Conservation (phyloP, 2,329 filamentous ascomycete species). For the Phyllosticta paracitricarpa region DNA sequence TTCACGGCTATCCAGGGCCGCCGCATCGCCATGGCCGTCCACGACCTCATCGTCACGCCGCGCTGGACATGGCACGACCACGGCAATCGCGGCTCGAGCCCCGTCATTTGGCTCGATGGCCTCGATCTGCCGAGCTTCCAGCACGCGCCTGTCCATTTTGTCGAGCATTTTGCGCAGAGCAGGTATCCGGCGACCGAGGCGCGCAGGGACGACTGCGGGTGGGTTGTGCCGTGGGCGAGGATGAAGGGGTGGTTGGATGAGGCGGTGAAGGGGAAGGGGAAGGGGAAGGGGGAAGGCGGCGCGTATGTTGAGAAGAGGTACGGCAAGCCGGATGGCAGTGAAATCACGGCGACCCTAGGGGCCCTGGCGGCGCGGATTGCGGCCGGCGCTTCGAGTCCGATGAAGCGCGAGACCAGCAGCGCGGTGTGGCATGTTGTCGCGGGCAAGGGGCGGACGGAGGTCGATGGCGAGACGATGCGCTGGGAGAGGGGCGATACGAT, state of each 20-base stretch:
- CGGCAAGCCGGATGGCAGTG: constrained; percentile 24
- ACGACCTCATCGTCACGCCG: constrained; percentile 49
- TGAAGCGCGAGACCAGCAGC: constrained; percentile 40
- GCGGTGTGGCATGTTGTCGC: constrained; percentile 45
- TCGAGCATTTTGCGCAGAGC: constrained; percentile 38
- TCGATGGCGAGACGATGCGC: constrained; percentile 27
- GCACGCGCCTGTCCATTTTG: constrained; percentile 45
- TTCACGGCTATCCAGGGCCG: constrained; percentile 49
- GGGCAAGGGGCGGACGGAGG: constrained; percentile 33
- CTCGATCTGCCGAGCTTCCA: constrained; percentile 45
- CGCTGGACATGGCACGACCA: constrained; percentile 53
- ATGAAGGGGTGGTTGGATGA: constrained; percentile 37
- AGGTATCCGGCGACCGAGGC: constrained; percentile 42
- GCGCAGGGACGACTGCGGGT: constrained; percentile 30
- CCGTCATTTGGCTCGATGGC: constrained; percentile 50
- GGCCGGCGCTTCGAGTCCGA: constrained; percentile 27
- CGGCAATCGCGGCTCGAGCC: constrained; percentile 45
- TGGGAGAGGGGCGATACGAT: constrained; percentile 48
- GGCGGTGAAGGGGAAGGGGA: neutral
- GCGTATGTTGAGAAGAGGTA: constrained; percentile 15
- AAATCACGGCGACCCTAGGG: constrained; percentile 26
- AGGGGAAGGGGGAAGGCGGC: neutral
- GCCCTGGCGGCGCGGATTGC: constrained; percentile 38
- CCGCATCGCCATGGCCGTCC: constrained; percentile 41
- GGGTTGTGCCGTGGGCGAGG: constrained; percentile 40